These are phyloP conservation scores for Suillus bovinus DNA, from an alignment of 768 basidiomycete genomes.

Conservation along the genomic window DNA sequence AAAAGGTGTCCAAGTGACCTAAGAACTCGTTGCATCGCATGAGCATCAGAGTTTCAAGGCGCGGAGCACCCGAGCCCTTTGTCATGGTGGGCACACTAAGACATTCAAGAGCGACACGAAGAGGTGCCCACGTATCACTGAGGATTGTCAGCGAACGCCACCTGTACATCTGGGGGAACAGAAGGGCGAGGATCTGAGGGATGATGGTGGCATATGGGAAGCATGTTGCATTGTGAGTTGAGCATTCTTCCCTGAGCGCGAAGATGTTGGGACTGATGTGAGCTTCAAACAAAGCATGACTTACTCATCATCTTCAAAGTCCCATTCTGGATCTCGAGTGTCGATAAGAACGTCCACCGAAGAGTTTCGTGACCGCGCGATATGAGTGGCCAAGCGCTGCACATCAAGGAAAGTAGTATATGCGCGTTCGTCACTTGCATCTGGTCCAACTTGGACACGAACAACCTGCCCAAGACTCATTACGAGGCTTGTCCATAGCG, in stretches of 20 bases:
- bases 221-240: background rate
- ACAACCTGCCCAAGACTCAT: conserved; percentile 35
- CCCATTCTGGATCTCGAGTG: conserved; percentile 59
- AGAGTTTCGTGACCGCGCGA: conserved; percentile 47
- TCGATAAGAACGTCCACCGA: conserved; percentile 59
- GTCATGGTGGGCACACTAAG: conserved; percentile 38
- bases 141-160: conserved; percentile 56
- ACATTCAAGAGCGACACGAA: conserved; percentile 49
- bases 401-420: conserved; percentile 30
- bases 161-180: conserved; percentile 52
- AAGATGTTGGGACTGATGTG: background rate
- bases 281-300: conserved; percentile 1
- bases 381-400: conserved; percentile 40
- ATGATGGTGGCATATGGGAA: conserved; percentile 14
- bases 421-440: background rate
- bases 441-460: background rate
- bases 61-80: conserved; percentile 32
- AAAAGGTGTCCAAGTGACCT: conserved; percentile 45
- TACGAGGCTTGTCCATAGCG: conserved; percentile 57
- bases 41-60: conserved; percentile 50
- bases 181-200: conserved; percentile 34
- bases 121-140: conserved; percentile 58
- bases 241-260: conserved; percentile 11
- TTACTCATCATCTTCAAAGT: conserved; percentile 54
- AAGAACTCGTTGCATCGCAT: conserved; percentile 63